Evolutionary conservation across 73 alveolate genomes (phyloP).

Genomic region (Paramecium sexaurelia): DNA sequence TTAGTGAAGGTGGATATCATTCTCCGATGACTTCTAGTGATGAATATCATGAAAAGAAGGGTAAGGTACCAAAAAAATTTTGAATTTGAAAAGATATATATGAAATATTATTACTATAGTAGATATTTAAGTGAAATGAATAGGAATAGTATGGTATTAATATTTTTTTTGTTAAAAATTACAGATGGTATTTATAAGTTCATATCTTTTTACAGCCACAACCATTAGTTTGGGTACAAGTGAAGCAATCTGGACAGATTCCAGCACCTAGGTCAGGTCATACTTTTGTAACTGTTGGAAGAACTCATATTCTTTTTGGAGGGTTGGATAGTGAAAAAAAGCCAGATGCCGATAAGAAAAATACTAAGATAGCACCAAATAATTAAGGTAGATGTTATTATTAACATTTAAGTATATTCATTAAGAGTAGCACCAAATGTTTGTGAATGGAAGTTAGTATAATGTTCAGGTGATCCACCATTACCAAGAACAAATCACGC

Average conservation of each 20-base stretch:
- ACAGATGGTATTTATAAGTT: constrained; percentile 20
- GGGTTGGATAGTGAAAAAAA: constrained; percentile 83
- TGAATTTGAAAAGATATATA: background rate
- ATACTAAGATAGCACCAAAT: constrained; percentile 58
- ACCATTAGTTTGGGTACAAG: constrained; percentile 85
- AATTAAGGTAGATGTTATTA: constrained; percentile 9
- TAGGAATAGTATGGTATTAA: background rate
- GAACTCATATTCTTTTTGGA: constrained; percentile 84
- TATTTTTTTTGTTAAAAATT: background rate
- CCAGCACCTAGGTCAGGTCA: constrained; percentile 93
- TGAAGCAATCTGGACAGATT: constrained; percentile 78
- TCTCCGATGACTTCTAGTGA: constrained; percentile 44
- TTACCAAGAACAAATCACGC: constrained; percentile 88
- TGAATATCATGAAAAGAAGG: constrained; percentile 7
- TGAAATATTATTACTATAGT: background rate
- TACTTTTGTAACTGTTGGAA: constrained; percentile 80
- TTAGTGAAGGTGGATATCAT: background rate
- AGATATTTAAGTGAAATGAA: background rate
- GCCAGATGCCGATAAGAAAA: constrained; percentile 78
- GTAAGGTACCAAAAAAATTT: background rate
- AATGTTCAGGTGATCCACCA: constrained; percentile 74
- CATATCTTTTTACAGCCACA: constrained; percentile 76
- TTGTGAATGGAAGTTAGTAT: constrained; percentile 80
- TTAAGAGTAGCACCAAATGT: constrained; percentile 58
- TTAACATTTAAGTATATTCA: constrained; percentile 46